Evolutionary conservation across 306 rosid species (phyloP), one percentile per base, ranked within the genome.

Genomic region (Alnus rubra): DNA sequence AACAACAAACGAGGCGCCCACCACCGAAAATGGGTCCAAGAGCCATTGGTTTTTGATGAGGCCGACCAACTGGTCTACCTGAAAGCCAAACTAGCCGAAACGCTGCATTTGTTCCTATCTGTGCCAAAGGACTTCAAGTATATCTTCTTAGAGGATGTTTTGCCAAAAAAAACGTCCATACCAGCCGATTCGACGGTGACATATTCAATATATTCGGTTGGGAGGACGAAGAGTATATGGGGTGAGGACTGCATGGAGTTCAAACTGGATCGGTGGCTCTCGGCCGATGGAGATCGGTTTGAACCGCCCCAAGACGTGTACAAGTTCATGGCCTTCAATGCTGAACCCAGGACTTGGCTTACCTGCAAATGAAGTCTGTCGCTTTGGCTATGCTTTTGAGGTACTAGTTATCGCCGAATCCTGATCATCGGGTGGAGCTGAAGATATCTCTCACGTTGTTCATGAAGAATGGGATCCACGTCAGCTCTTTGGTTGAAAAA

Each of bases 281-380:
- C 98, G 28, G 82, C 54, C 10, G 70, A 77, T 28, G 90, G 80
- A 2, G 79, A 82, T 89, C 90, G 94, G 90, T 94, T 94, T 87
- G 93, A 92, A 82, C 88, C 86, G 69, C 95, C 97, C 0, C 91
- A 91, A 53, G 95, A 94, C 35, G 87, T 81, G 0, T 94, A 85
- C 39, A 88, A 81, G 75, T 94, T 94, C 23, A 90, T 94, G 50
- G 98, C 98, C 42, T 94, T 94, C 31, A 94, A 94, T 30, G 98
- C 86, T 5, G 98, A 97, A 70, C 98, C 98, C 75, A 94, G 98
- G 47, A 94, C 90, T 8, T 94, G 98, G 98, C 98, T 77, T 94
- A 94, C 82, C 82, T 94, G 51, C 98, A 94, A 75, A 94, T 94
- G 98, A 92, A 91, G 69, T 94, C 98, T 0, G 97, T 94, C 52